Evolutionary conservation across 331 rosid species (phyloP).

Genomic region (Prunus yedoensis): DNA sequence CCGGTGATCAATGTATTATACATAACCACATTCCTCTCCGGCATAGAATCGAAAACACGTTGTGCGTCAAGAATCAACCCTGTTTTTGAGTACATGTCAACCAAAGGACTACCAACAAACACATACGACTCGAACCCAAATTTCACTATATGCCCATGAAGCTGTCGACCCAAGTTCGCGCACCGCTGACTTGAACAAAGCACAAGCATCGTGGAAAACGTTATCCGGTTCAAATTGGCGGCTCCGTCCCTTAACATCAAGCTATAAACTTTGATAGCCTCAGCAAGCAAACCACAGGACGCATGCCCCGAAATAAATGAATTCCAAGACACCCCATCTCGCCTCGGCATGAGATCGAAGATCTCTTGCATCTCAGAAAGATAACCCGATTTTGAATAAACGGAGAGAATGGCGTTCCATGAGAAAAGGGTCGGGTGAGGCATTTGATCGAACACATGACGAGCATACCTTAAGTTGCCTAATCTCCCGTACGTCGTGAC

Average conservation of each 20-base stretch:
- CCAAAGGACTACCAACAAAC: constrained; percentile 76
- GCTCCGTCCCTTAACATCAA: constrained; percentile 48
- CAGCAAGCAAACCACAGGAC: constrained; percentile 25
- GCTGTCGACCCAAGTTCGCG: constrained; percentile 55
- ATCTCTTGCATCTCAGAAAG: constrained; percentile 49
- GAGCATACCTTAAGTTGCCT: constrained; percentile 49
- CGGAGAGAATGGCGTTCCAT: constrained; percentile 65
- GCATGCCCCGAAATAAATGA: constrained; percentile 61
- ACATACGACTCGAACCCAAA: constrained; percentile 59
- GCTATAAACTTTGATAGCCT: constrained; percentile 45
- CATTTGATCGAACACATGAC: constrained; percentile 55
- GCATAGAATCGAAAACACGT: constrained; percentile 48
- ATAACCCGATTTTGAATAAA: constrained; percentile 46
- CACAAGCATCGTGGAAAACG: constrained; percentile 67
- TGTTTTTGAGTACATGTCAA: constrained; percentile 68
- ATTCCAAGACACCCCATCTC: constrained; percentile 66
- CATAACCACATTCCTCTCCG: constrained; percentile 63
- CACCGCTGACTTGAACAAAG: constrained; percentile 53
- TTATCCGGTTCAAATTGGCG: constrained; percentile 45
- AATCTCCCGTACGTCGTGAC: constrained; percentile 43
- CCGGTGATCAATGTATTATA: constrained; percentile 66
- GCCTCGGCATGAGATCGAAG: constrained; percentile 49
- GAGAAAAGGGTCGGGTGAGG: constrained; percentile 56
- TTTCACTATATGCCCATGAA: constrained; percentile 69
- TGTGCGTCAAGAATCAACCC: constrained; percentile 54